Percentiles rank a stretch among this genome's conserved stretches.
phyloP scores from a whole-genome alignment of 331 rosid genomes.

The Phaseolus coccineus region DNA sequence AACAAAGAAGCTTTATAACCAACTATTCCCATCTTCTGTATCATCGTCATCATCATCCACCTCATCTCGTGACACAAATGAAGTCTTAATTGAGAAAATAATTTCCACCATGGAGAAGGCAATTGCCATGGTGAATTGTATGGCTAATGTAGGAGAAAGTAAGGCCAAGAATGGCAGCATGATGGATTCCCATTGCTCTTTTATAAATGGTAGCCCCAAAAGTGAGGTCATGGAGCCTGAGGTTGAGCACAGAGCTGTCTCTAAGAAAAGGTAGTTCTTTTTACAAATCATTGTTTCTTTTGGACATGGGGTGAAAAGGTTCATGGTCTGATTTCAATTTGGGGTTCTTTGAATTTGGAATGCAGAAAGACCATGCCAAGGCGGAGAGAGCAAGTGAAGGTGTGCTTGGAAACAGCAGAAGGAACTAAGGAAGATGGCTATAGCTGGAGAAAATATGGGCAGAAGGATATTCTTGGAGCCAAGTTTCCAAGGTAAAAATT shows the following conservation, averaged over 20 bases:
- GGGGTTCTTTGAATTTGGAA: conserved; percentile 27
- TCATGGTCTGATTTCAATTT: conserved; percentile 26
- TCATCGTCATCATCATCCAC: conserved; percentile 42
- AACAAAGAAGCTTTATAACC: conserved; percentile 58
- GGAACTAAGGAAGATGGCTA: conserved; percentile 69
- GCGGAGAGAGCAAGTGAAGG: conserved; percentile 69
- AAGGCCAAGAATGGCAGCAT: conserved; percentile 36
- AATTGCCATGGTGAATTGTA: conserved; percentile 51
- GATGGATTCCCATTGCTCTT: conserved; percentile 50
- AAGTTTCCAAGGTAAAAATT: conserved; percentile 70
- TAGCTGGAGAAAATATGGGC: conserved; percentile 97
- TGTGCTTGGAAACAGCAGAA: conserved; percentile 56
- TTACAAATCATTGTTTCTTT: neutral
- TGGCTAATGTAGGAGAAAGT: conserved; percentile 40
- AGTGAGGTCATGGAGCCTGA: conserved; percentile 59
- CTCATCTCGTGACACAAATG: conserved; percentile 47
- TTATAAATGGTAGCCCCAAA: conserved; percentile 50
- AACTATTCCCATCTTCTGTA: conserved; percentile 49
- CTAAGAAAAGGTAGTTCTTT: conserved; percentile 71
- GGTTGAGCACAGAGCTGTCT: conserved; percentile 51
- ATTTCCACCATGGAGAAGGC: conserved; percentile 66
- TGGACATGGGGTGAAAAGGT: conserved; percentile 3
- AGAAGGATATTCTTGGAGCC: conserved; percentile 88
- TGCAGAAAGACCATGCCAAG: conserved; percentile 66
- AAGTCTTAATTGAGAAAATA: conserved; percentile 59